Base-by-base conservation (phyloP, 805 yeast species). In the Yarrowia osloensis region DNA sequence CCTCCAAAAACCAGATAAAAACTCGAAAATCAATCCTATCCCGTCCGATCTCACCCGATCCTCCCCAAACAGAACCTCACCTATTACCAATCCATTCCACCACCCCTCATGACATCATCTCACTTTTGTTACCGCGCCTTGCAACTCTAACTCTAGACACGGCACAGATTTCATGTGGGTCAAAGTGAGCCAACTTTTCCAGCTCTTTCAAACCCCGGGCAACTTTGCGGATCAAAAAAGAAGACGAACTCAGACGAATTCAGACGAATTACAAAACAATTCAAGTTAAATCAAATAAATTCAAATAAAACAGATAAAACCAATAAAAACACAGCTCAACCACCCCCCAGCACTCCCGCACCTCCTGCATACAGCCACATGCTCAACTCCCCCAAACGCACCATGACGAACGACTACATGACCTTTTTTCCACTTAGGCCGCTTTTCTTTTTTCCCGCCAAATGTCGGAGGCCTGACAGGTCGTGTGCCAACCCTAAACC, bases 101-200 rank as follows among this genome's bases (percentile, higher is more conserved):
- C n/a, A n/a, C n/a, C n/a, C n/a, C n/a, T n/a, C n/a, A n/a, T 50
- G 57, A 50, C 57, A 33, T 50, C 57, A 50, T 22, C 12, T 22
- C 19, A 17, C 59, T 22, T 15, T 5, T 8, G 12, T 7, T 31
- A 15, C 35, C 39, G 26, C 39, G 19, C 19, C 8, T 2, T n/a
- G 26, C 7, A 50, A 50, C 5, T 11, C n/a, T 33, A 24, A 54
- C 33, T 3, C 4, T 24, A 54, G 37, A 26, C 26, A n/a, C 39
- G 37, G 26, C 39, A 19, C 63, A 28, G n/a, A 28, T 57, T 19
- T 57, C 5, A 55, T 26, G 49, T 28, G 26, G 7, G 26, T 26
- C 63, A 57, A 57, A 57, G 63, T 57, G 49, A 57, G 63, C 63
- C 63, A 57, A 39, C 63, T 40, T 57, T 55, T 39, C 13, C 33